phyloP scores from a whole-genome alignment of 1,284 basidiomycete species.

The Cerioporus squamosus region DNA sequence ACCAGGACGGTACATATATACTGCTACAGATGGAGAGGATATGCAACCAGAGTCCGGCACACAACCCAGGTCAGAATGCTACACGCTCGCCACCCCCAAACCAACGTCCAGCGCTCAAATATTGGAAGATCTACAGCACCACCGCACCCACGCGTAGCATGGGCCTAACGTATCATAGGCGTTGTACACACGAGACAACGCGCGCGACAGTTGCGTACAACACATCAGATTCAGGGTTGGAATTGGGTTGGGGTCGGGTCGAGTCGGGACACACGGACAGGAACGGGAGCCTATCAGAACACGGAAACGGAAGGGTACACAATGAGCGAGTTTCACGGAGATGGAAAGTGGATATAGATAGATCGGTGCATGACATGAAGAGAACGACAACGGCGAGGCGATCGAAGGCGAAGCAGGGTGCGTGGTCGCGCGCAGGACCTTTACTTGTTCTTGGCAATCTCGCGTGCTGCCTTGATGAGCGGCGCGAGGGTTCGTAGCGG shows the following conservation, averaged over 20 bases:
- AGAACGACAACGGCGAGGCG: conserved; percentile 5
- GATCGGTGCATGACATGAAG: conserved; percentile 30
- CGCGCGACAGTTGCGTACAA: conserved; percentile 8
- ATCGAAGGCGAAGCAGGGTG: not conserved
- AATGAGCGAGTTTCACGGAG: conserved; percentile 12
- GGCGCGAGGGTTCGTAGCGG: conserved; percentile 87
- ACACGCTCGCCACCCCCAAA: not conserved
- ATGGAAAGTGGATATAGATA: conserved; percentile 28
- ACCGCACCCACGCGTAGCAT: not conserved
- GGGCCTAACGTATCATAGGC: conserved; percentile 1
- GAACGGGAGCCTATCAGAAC: conserved; percentile 13
- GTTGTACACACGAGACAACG: conserved; percentile 11
- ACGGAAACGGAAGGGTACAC: conserved; percentile 9
- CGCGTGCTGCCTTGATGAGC: conserved; percentile 92
- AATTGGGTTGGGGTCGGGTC: not conserved
- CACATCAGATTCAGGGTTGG: conserved; percentile 1
- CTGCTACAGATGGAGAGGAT: conserved; percentile 23
- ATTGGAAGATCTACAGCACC: conserved; percentile 11
- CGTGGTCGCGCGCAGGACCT: not conserved
- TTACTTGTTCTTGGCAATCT: conserved; percentile 76
- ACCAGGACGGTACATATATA: conserved; percentile 28
- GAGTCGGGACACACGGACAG: not conserved
- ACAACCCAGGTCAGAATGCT: not conserved
- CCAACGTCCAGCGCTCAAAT: no score
- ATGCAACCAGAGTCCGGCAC: conserved; percentile 13